Evolutionary conservation across 768 basidiomycete genomes (phyloP), one percentile per base, ranked within the genome.

Genomic region (Suillus alpinus): DNA sequence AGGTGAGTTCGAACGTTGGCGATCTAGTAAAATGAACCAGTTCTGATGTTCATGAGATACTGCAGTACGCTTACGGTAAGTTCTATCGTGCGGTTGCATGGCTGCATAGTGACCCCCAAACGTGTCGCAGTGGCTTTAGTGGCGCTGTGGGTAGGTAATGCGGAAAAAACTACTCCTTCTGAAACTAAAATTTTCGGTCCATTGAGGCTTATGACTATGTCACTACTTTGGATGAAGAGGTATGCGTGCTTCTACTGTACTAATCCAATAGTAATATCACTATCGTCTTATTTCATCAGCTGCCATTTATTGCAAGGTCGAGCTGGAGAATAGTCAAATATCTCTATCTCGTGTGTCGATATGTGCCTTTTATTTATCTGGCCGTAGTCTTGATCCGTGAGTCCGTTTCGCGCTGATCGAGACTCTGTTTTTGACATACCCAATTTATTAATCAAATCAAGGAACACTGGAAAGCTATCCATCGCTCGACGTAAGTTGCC

Each of bases 391-490:
- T 34, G 4, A 23, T 26, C 14, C 58, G 58, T 59, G 40, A 59
- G 58, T 56, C 23, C 9, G 20, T n/a, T 8, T 9, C 4, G 6
- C 10, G 4, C 7, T 18, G 13, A 14, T 52, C n/a, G n/a, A n/a
- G n/a, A n/a, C 13, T 36, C 20, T 29, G 18, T 29, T 12, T 23
- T 18, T 10, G 23, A 36, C 34, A 5, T 23, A 10, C 49, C 50
- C 31, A 20, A 12, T 55, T 56, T 53, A 23, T 26, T 14, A 4
- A 26, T 37, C 2, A 10, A 3, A 55, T 39, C 8, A 29, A 55
- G 86, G 58, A 81, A 4, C 37, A 3, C 26, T 39, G 6, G 37
- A 39, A 7, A 62, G 2, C 4, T 2, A 55, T 6, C 53, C 53
- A 29, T 39, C 26, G 26, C 53, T 55, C 53, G 18, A 23, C 23